Conservation (phyloP, 2,329 filamentous ascomycete species). For the Hawksworthiomyces lignivorus region DNA sequence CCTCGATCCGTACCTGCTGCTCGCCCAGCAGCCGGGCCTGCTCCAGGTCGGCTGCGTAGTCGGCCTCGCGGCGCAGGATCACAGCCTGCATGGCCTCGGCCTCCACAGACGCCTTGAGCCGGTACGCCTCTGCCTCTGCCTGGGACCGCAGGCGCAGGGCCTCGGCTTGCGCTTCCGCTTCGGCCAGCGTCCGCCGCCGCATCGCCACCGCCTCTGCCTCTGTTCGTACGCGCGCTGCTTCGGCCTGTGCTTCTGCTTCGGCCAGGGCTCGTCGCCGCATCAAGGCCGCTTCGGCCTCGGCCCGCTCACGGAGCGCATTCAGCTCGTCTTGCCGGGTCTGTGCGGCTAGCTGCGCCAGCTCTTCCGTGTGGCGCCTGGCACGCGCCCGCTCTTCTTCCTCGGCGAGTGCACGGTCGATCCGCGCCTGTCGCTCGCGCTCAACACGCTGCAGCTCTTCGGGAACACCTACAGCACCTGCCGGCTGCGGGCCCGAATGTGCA, state of each 20-base stretch:
- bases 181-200: constrained; percentile 3
- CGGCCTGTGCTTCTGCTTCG: constrained; percentile 31
- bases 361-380: constrained; percentile 39
- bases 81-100: constrained; percentile 5
- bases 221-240: neutral
- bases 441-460: constrained; percentile 41
- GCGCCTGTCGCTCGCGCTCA: constrained; percentile 43
- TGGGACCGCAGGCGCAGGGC: neutral
- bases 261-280: constrained; percentile 30
- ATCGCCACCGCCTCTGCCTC: neutral
- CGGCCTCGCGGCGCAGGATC: constrained; percentile 15
- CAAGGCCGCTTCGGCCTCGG: constrained; percentile 38
- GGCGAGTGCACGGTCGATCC: constrained; percentile 34
- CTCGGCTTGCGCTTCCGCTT: constrained; percentile 4
- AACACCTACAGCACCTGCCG: constrained; percentile 43
- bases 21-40: constrained; percentile 37
- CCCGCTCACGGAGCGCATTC: constrained; percentile 33
- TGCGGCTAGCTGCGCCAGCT: constrained; percentile 39
- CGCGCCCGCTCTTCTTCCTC: constrained; percentile 43
- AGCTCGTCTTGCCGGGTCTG: constrained; percentile 42
- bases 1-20: constrained; percentile 39
- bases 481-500: constrained; percentile 45
- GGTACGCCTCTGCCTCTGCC: constrained; percentile 1
- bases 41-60: constrained; percentile 39
- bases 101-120: neutral